Evolutionary conservation across 2,329 filamentous ascomycete species (phyloP).

Genomic region (Apiospora aurea): DNA sequence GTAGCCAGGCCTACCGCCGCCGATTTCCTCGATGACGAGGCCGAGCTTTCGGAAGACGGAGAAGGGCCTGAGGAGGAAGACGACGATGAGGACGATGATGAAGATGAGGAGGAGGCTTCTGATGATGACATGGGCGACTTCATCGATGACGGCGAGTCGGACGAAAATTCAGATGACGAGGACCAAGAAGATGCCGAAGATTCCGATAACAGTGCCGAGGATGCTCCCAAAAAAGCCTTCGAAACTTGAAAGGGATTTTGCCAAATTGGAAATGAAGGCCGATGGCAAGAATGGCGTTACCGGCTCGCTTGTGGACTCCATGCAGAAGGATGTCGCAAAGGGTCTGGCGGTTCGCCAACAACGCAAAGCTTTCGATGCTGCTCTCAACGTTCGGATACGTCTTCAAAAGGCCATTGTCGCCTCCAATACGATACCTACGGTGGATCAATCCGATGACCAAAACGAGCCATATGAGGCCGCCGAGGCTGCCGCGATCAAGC

Average conservation of each 20-base stretch:
- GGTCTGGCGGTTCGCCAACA: slow-evolving; percentile 87
- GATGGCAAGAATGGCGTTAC: slow-evolving; percentile 72
- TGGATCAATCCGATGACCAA: slow-evolving; percentile 52
- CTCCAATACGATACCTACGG: slow-evolving; percentile 72
- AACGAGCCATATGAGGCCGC: slow-evolving; percentile 73
- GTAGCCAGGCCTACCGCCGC: slow-evolving; percentile 57
- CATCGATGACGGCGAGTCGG: slow-evolving; percentile 44
- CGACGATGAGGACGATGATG: slow-evolving; percentile 45
- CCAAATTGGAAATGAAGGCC: slow-evolving; percentile 69
- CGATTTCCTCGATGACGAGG: slow-evolving; percentile 58
- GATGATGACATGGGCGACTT: slow-evolving; percentile 46
- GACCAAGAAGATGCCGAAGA: slow-evolving; percentile 23
- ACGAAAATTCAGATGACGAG: slow-evolving; percentile 38
- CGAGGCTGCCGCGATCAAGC: slow-evolving; percentile 82
- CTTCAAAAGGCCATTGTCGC: slow-evolving; percentile 89
- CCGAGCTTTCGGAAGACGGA: slow-evolving; percentile 36
- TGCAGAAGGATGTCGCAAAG: slow-evolving; percentile 81
- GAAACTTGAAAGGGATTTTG: slow-evolving; percentile 40
- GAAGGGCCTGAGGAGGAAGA: slow-evolving; percentile 50
- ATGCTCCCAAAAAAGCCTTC: slow-evolving; percentile 41
- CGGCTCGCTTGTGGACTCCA: slow-evolving; percentile 66
- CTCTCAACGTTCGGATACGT: slow-evolving; percentile 90
- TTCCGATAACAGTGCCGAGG: slow-evolving; percentile 36
- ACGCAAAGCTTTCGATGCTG: slow-evolving; percentile 82
- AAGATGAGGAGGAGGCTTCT: slow-evolving; percentile 33